These are phyloP conservation scores for Pyrrhoderma lamaoense DNA, from an alignment of 1,284 basidiomycete genomes.

Conservation along the genomic window DNA sequence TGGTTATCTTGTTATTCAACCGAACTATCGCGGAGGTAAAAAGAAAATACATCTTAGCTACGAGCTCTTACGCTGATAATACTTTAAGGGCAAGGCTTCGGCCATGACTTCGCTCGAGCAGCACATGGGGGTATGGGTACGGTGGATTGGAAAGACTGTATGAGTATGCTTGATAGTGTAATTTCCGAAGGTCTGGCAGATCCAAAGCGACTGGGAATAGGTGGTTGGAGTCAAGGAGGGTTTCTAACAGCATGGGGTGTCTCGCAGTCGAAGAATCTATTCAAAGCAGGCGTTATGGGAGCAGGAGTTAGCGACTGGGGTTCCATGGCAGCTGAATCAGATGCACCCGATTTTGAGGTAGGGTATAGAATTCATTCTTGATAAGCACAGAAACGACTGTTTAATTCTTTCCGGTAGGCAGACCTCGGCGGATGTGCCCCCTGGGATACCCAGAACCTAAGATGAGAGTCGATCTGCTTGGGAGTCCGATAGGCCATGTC, in stretches of 20 bases:
- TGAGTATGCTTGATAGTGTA: conserved; percentile 19
- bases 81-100: conserved; percentile 18
- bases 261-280: conserved; percentile 19
- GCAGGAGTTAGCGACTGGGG: conserved; percentile 21
- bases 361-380: neutral
- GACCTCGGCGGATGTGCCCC: conserved; percentile 17
- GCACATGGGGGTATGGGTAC: conserved; percentile 19
- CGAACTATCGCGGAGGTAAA: conserved; percentile 21
- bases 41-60: neutral
- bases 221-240: conserved; percentile 22
- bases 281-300: conserved; percentile 20
- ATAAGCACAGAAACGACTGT: neutral
- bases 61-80: neutral
- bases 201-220: conserved; percentile 16
- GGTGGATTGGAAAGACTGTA: conserved; percentile 20
- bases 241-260: conserved; percentile 22
- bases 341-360: conserved; percentile 18
- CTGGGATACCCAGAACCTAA: conserved; percentile 13
- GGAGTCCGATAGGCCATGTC: conserved; percentile 18
- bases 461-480: conserved; percentile 3
- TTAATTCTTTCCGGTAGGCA: neutral
- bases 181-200: conserved; percentile 19
- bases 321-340: conserved; percentile 13
- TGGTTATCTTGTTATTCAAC: conserved; percentile 19
- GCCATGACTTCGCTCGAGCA: conserved; percentile 17